Conservation (phyloP, 371 early-diverging fungal species). For the Actinomucor elegans region DNA sequence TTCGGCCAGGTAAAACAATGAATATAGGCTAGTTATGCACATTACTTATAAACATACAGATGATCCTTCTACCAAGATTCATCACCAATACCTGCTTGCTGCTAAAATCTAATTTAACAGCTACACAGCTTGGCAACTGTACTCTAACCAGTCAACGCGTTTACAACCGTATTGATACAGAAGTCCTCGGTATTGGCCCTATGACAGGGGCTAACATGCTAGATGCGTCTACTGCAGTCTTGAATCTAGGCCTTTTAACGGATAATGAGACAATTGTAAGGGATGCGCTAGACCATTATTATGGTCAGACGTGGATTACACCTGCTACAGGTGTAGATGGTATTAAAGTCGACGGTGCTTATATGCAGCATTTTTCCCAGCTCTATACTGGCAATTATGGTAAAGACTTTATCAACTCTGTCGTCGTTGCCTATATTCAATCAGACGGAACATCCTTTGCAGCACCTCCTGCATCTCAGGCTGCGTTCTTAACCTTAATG, state of each 20-base stretch:
- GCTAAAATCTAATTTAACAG: slow-evolving; percentile 12
- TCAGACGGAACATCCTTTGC: slow-evolving; percentile 12
- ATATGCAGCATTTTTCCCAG: slow-evolving; percentile 24
- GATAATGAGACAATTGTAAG: slow-evolving; percentile 18
- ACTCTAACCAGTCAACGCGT: slow-evolving; percentile 12
- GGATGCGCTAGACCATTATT: slow-evolving; percentile 19
- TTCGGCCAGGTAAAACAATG: slow-evolving; percentile 25
- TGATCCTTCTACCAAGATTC: slow-evolving; percentile 21
- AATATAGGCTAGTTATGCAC: background rate
- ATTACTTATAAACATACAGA: slow-evolving; percentile 5
- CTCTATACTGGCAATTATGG: slow-evolving; percentile 31
- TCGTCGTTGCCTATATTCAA: slow-evolving; percentile 10
- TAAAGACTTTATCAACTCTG: slow-evolving; percentile 23
- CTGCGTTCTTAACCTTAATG: slow-evolving; percentile 16
- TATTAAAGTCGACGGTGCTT: slow-evolving; percentile 25
- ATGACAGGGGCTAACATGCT: slow-evolving; percentile 32
- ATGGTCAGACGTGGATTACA: slow-evolving; percentile 14
- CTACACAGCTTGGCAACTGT: slow-evolving; percentile 13
- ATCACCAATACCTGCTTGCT: slow-evolving; percentile 26
- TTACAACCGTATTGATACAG: slow-evolving; percentile 14
- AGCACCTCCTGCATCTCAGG: slow-evolving; percentile 10
- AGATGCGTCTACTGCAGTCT: slow-evolving; percentile 19
- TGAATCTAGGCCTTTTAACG: slow-evolving; percentile 20
- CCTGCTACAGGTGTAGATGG: slow-evolving; percentile 19
- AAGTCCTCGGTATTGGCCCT: slow-evolving; percentile 17